phyloP scores from a whole-genome alignment of 1,284 basidiomycete species.

The Trichosporon sp. region DNA sequence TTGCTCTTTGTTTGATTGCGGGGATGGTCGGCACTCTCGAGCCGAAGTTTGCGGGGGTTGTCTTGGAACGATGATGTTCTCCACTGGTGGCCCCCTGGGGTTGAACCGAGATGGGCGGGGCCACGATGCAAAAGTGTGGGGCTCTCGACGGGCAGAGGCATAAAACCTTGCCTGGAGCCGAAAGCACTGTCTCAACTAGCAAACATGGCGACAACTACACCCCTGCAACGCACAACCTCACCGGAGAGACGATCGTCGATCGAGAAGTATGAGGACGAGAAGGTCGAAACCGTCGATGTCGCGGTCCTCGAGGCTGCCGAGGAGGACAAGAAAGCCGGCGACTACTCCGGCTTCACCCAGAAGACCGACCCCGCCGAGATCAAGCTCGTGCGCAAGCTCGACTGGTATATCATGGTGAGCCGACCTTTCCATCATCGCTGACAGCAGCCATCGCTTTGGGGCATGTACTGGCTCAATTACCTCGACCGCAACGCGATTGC shows the following conservation, averaged over 20 bases:
- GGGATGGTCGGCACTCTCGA: no score
- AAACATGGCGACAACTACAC: background rate
- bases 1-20: no score
- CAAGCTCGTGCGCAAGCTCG: conserved; percentile 39
- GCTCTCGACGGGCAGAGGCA: no score
- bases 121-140: no score
- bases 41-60: no score
- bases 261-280: conserved; percentile 15
- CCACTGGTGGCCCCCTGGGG: no score
- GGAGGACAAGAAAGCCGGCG: conserved; percentile 21
- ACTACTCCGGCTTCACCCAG: conserved; percentile 40
- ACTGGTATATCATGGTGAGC: conserved; percentile 38
- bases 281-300: conserved; percentile 12
- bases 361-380: conserved; percentile 40
- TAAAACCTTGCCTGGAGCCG: no score
- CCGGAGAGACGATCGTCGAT: conserved; percentile 4
- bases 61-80: no score
- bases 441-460: conserved; percentile 30
- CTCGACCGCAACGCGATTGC: conserved; percentile 36
- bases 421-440: background rate
- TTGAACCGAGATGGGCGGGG: no score
- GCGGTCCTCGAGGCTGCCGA: conserved; percentile 6
- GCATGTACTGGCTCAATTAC: conserved; percentile 39
- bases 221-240: background rate
- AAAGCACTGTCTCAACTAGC: background rate